Base-by-base conservation (phyloP, 495 filamentous ascomycete species). In the Penicillium longicatenatum region DNA sequence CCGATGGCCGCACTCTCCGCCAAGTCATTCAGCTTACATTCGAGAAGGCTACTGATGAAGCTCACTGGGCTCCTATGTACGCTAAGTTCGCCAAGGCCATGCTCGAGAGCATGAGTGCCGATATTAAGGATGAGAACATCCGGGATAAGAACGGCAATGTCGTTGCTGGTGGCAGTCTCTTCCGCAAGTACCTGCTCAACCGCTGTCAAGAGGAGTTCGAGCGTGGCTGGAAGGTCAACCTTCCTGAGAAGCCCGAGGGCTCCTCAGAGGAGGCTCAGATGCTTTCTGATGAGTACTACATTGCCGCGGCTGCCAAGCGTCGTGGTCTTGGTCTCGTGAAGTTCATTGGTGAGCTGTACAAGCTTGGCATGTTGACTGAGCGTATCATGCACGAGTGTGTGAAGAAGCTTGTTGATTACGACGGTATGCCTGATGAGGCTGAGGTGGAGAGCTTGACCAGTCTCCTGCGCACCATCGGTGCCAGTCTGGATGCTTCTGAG, bases 351-450 rank as follows among this genome's bases (percentile, higher is more conserved):
- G 94, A 98, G 71, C 86, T 98, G 37, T 98, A 94, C 85, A 98
- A 98, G 81, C 85, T 98, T 59, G 85, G 87, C 65, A 99, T 99
- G 94, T 83, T 99, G 74, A 99, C 94, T 47, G 89, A 96, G 70
- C 91, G 92, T 74, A 98, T 98, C 78, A 98, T 99, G 94, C 95
- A 98, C 78, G 92, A 97, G 77, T 99, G 94, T 82, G 91, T 98
- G 12, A 87, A 90, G 80, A 96, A 96, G 75, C 81, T 98, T 52
- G 90, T 98, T 52, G 93, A 99, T 73, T 97, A 95, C 73, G 86
- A 93, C 63, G 95, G 92, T 55, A 73, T 90, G 58, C 94, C 94
- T 17, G 94, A 99, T 65, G 94, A 98, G 73, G 90, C 92, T 22
- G 93, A 97, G 66, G 89, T 98, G 19, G 94, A 99, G 81, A 93